Base-by-base conservation (phyloP, 768 basidiomycete species). In the Boletus rubescentipes region DNA sequence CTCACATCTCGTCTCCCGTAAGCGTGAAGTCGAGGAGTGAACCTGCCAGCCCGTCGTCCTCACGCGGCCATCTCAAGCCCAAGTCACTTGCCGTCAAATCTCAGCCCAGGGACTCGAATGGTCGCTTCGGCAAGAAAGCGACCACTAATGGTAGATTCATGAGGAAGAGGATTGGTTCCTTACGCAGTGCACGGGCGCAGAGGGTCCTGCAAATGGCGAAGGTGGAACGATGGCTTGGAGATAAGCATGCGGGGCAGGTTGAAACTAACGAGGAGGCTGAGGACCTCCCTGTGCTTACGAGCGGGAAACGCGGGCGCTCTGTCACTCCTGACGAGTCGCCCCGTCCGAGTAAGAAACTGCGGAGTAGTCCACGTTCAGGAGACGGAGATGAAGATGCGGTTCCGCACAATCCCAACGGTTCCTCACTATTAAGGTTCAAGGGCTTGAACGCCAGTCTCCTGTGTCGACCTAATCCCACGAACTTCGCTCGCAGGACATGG, bases 81-180 rank as follows among this genome's bases (percentile, higher is more conserved):
- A 75, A 78, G 61, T 75, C 77, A 4, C 67, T 77, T 15, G 76
- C 77, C 7, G 69, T 75, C 32, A 74, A 79, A 38, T 66, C 70
- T 11, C 86, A 88, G 61, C 86, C 86, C 2, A 77, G 86, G 53
- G 79, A 82, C 48, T 70, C 69, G 16, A 86, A 87, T 57, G 86
- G 86, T 39, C 76, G 85, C 16, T 88, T 89, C 58, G 85, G 84
- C 34, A 84, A 80, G 72, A 86, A 87, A 65, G 74, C 72, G 34
- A 72, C 71, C 16, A 79, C 76, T 12, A 75, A 79, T 44, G 77
- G 78, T 46, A 73, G 68, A 61, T 75, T 70, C 51, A 63, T 73
- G 54, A 73, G 76, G 61, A 77, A 68, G 64, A 66, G 70, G 46
- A 51, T 67, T 48, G 36, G 57, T 32, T 43, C 36, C 55, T 43